A percentile compares a stretch with the other conserved stretches of the same genome.
phyloP scores from a whole-genome alignment of 2,329 filamentous ascomycete genomes.

The Blastomyces emzantsi region DNA sequence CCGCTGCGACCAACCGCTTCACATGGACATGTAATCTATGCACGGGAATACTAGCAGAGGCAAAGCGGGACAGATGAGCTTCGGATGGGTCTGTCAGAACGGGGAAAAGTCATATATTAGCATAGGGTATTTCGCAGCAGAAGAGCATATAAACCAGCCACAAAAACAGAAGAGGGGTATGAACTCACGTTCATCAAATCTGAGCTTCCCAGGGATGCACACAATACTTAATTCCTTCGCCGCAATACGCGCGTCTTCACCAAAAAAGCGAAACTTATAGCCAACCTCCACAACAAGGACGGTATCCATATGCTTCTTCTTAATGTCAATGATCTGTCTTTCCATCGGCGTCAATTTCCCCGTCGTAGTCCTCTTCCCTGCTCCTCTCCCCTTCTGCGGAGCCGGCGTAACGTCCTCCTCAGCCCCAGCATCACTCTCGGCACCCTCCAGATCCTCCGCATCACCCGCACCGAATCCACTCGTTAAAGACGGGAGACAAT shows the following conservation, averaged over 20 bases:
- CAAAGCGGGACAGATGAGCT: conserved; percentile 83
- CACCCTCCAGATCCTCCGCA: conserved; percentile 51
- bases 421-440: conserved; percentile 52
- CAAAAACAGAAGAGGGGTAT: background rate
- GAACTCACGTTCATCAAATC: conserved; percentile 74
- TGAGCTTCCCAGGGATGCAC: conserved; percentile 89
- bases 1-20: conserved; percentile 82
- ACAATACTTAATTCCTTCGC: conserved; percentile 89
- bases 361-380: conserved; percentile 57
- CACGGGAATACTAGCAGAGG: conserved; percentile 89
- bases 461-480: conserved; percentile 43
- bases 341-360: conserved; percentile 93
- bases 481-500: conserved; percentile 63
- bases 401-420: conserved; percentile 44
- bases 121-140: conserved; percentile 12
- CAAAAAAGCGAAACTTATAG: conserved; percentile 97
- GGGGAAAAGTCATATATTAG: conserved; percentile 17
- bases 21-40: conserved; percentile 88
- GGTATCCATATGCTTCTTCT: conserved; percentile 81
- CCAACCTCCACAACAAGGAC: conserved; percentile 89
- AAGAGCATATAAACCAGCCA: background rate
- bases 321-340: conserved; percentile 86
- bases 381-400: conserved; percentile 39
- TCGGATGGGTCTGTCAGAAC: conserved; percentile 61
- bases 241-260: conserved; percentile 82